Base-by-base conservation (phyloP, 106 monocot species). In the Apostasia ramifera region DNA sequence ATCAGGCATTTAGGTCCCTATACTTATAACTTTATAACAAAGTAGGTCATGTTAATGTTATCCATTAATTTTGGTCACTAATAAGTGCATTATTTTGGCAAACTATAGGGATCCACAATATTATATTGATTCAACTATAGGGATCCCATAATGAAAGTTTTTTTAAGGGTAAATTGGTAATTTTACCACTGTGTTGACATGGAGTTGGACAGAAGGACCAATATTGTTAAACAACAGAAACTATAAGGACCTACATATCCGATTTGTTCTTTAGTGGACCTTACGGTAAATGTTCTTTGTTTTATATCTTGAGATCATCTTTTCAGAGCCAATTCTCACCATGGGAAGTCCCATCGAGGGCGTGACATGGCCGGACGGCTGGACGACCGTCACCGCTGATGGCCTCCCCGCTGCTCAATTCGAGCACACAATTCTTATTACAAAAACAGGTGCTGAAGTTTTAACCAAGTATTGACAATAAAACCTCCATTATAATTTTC, bases 261-360 rank as follows among this genome's bases (percentile, higher is more conserved):
- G 13, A 53, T 37, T 37, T 57, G 15, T 26, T 37, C 3, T 57
- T 2, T 59, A 40, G 9, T 59, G 38, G 1, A 40, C 59, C 40
- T 1, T 6, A 8, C 40, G 9, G 40, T 41, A 8, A 40, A 2
- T 40, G 56, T 39, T 59, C 40, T 38, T 7, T 38, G 6, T 40
- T 40, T 8, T 59, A 8, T 1, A 59, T 40, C 40, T 40, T 0
- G 59, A 15, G 9, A 59, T 59, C 9, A 40, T 59, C 38, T 40
- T 59, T 77, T 60, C 82, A 91, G 91, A 85, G 57, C 91, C 91
- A 5, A 91, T 84, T 51, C 82, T 91, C 11, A 88, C 91, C n/a
- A 80, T 88, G 87, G 87, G 82, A 63, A 85, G 26, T 26, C 26
- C 80, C 63, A 87, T 69, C 12, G 80, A 85, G 39, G 80, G 82